Evolutionary conservation across 192 early-diverging fungal genomes (phyloP).

Genomic region (Phlyctochytrium planicorne): DNA sequence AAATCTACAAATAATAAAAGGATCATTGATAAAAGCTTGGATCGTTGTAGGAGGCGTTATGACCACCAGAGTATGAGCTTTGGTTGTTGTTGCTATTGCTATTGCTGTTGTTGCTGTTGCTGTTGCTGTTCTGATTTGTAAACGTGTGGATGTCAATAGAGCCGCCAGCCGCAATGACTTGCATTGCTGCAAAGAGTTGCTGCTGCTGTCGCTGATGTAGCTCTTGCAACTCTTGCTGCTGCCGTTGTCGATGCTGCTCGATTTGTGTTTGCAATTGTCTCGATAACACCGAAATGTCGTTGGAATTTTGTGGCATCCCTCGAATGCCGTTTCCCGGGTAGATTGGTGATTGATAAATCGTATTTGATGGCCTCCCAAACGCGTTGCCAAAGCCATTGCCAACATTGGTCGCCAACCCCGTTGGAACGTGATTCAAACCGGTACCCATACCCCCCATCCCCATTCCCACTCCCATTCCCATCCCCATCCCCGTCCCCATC

Average conservation of each 20-base stretch:
- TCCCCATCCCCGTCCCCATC: no score
- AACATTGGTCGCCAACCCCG: neutral
- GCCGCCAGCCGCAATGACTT: neutral
- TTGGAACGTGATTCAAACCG: neutral
- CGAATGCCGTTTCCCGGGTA: neutral
- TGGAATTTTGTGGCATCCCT: neutral
- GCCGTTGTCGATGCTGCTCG: conserved; percentile 12
- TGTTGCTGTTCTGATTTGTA: neutral
- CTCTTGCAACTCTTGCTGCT: conserved; percentile 25
- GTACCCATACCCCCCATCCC: no score
- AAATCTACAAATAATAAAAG: neutral
- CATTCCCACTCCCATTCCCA: no score
- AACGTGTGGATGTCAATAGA: neutral
- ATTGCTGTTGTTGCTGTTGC: neutral
- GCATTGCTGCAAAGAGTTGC: conserved; percentile 14
- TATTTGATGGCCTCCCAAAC: neutral
- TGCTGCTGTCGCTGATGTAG: conserved; percentile 27
- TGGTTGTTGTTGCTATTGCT: conserved; percentile 2
- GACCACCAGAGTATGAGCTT: neutral
- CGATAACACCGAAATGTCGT: neutral
- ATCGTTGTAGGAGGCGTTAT: no score
- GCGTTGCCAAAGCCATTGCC: neutral
- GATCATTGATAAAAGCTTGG: no score
- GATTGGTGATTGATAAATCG: neutral
- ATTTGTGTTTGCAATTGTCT: conserved; percentile 3